Evolutionary conservation across 495 filamentous ascomycete genomes (phyloP).

Genomic region (Neurospora sp.): DNA sequence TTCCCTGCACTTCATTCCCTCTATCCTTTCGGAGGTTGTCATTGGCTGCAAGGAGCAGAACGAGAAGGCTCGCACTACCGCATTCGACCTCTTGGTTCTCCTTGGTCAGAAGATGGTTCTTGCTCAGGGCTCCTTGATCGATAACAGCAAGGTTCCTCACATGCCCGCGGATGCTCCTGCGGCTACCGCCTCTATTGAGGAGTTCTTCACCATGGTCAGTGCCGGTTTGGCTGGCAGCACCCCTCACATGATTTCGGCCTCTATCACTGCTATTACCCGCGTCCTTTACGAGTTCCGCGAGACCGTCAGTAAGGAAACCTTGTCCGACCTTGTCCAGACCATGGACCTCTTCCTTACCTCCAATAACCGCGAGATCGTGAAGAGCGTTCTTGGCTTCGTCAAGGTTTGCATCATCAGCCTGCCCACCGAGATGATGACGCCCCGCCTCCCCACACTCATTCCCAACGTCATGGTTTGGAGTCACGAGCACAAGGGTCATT

Average conservation of each 20-base stretch:
- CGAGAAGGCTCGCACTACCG: constrained; percentile 77
- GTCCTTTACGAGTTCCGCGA: constrained; percentile 83
- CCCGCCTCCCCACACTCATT: constrained; percentile 62
- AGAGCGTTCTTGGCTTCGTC: constrained; percentile 84
- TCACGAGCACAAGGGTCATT: constrained; percentile 93
- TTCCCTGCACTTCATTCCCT: constrained; percentile 84
- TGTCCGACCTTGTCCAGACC: constrained; percentile 76
- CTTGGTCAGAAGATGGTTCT: constrained; percentile 73
- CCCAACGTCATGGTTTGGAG: constrained; percentile 92
- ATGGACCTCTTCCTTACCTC: constrained; percentile 90
- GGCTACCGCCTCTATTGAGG: constrained; percentile 70
- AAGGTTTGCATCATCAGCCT: constrained; percentile 89
- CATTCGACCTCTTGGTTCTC: constrained; percentile 81
- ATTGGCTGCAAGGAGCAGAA: constrained; percentile 95
- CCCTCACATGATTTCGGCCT: constrained; percentile 91
- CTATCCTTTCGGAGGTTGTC: constrained; percentile 84
- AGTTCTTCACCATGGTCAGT: constrained; percentile 97
- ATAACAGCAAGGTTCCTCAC: constrained; percentile 73
- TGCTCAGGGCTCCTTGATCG: constrained; percentile 58
- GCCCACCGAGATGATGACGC: constrained; percentile 61
- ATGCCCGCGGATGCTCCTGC: constrained; percentile 73
- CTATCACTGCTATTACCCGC: constrained; percentile 82
- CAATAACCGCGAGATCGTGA: constrained; percentile 92
- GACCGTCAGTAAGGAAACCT: constrained; percentile 39
- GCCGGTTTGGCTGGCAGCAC: constrained; percentile 85